phyloP scores from a whole-genome alignment of 805 yeast genomes.

The Barnettozyma siamensis region DNA sequence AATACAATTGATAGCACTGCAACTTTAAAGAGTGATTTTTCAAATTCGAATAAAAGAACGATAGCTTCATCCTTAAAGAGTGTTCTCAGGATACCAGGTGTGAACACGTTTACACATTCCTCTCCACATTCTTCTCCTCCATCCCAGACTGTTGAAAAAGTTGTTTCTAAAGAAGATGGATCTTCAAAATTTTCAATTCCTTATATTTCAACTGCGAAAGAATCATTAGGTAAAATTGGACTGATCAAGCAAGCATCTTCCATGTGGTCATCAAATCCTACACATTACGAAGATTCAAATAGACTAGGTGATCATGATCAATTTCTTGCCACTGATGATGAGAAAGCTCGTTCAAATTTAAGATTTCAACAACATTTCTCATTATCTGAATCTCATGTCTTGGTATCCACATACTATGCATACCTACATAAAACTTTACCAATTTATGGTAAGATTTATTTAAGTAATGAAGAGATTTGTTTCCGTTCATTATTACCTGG shows the following conservation, averaged over 20 bases:
- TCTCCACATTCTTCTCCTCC: background rate
- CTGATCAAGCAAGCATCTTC: constrained; percentile 22
- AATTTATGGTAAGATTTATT: constrained; percentile 74
- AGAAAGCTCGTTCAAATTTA: constrained; percentile 42
- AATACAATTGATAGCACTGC: constrained; percentile 11
- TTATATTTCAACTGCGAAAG: constrained; percentile 5
- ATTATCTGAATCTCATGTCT: constrained; percentile 41
- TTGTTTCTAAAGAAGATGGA: background rate
- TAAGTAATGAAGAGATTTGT: constrained; percentile 66
- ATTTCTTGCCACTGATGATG: constrained; percentile 39
- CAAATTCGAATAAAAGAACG: background rate
- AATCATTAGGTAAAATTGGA: constrained; percentile 15
- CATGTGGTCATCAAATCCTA: constrained; percentile 57
- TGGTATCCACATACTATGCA: constrained; percentile 66
- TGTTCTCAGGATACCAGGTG: background rate
- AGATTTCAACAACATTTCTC: constrained; percentile 65
- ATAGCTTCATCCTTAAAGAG: background rate
- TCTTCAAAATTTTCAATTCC: background rate
- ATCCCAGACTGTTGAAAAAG: background rate
- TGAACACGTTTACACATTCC: too few relatives aligned
- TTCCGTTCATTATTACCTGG: constrained; percentile 80
- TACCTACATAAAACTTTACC: constrained; percentile 70
- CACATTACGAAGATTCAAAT: constrained; percentile 50
- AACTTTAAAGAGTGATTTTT: background rate
- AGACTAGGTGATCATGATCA: constrained; percentile 42